These are phyloP conservation scores for Parasarocladium wereldwijsianum DNA, from an alignment of 2,329 filamentous ascomycete species.

Conservation along the genomic window DNA sequence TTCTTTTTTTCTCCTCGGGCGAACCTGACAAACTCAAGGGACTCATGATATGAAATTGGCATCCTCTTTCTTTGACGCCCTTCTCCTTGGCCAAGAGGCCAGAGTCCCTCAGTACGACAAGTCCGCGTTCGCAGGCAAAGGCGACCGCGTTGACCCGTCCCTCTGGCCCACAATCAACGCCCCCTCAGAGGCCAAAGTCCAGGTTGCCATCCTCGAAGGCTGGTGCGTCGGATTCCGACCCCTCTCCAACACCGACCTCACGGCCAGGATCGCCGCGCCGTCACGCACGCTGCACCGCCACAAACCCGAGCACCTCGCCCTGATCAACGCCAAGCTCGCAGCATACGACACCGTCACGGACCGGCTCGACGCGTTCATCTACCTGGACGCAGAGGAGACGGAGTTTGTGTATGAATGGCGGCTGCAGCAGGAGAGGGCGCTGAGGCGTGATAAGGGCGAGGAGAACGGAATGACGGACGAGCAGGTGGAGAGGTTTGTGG, in stretches of 20 bases:
- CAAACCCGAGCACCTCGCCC: conserved; percentile 30
- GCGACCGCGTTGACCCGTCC: conserved; percentile 52
- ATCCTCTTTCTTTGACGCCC: conserved; percentile 41
- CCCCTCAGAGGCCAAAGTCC: conserved; percentile 30
- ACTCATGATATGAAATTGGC: conserved; percentile 64
- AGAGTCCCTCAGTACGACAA: conserved; percentile 71
- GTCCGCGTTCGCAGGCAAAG: conserved; percentile 57
- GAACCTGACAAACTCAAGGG: conserved; percentile 10
- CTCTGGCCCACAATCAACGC: conserved; percentile 46
- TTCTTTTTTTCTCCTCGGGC: conserved; percentile 1
- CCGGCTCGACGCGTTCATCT: conserved; percentile 38
- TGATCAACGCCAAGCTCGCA: conserved; percentile 32
- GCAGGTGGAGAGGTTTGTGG: conserved; percentile 61
- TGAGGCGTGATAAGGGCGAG: conserved; percentile 48
- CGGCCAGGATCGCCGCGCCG: conserved; percentile 34
- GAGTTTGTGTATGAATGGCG: conserved; percentile 76
- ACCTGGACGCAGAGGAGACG: conserved; percentile 55
- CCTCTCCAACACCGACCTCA: conserved; percentile 34
- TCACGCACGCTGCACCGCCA: conserved; percentile 34
- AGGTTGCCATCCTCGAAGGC: conserved; percentile 71
- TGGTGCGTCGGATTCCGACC: conserved; percentile 81
- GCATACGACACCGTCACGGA: conserved; percentile 34
- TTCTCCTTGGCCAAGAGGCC: conserved; percentile 37
- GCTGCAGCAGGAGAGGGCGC: conserved; percentile 59
- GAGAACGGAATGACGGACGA: conserved; percentile 63